Base-by-base conservation (phyloP, 2,329 filamentous ascomycete species). In the Rosellinia necatrix region DNA sequence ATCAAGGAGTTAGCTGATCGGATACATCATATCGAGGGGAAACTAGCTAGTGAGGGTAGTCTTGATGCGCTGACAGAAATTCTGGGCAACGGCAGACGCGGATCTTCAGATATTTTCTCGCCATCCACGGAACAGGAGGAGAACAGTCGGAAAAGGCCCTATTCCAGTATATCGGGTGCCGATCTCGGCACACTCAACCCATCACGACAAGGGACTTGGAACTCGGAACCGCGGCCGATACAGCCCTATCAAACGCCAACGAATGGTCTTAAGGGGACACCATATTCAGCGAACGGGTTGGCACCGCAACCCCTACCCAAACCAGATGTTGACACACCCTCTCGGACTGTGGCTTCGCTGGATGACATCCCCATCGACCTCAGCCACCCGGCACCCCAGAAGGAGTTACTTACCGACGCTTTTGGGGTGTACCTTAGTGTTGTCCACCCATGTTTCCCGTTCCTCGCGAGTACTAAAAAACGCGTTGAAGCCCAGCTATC, bases 1-100 rank as follows among this genome's bases (percentile, higher is more conserved):
- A 96, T 96, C 71, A 96, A 96, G 70, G 91, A 96, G 71, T 81
- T 96, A 19, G 91, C 91, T 21, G 91, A 96, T 69, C 81, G 92
- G 22, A 85, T 96, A 56, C 86, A 92, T 66, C 87, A 84, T 38
- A 87, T 96, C 41, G 92, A 96, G 70, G 89, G 87, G 62, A 89
- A 91, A 68, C 84, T 94, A 54, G 82, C 81, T 35, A 78, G 76
- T 7, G 80, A 83, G 56, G 74, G 72, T 54, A 76, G 71, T 35
- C 74, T 77, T 50, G 77, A 79, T 49, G 71, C 75, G n/a, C 72
- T 81, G n/a, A 62, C 60, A 15, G 78, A 81, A 24, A 62, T 75
- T 15, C 66, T 74, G 3, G 67, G 66, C 13, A 59, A 67, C 4
- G 59, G 64, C 2, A 69, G 72, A 27, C 71, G 73, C 41, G 70